A percentile compares a stretch with the other conserved stretches of the same genome.
Evolutionary conservation across 257 asterid genomes (phyloP).

Genomic region (Linaria vulgaris): DNA sequence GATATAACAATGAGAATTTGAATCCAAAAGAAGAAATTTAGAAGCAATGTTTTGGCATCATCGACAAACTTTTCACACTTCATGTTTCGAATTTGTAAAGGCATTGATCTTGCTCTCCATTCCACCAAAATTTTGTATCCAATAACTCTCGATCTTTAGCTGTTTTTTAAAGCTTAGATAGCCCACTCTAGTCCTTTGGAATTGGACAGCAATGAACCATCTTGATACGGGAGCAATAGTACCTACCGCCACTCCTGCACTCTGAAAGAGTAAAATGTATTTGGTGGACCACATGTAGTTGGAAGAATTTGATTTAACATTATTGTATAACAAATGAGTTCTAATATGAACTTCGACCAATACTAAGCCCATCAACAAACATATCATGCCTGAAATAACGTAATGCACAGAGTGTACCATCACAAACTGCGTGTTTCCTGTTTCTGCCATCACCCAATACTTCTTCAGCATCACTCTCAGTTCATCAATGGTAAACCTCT

Average conservation of each 20-base stretch:
- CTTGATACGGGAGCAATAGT: slow-evolving; percentile 17
- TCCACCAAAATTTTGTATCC: slow-evolving; percentile 25
- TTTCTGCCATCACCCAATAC: slow-evolving; percentile 37
- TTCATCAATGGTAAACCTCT: neutral
- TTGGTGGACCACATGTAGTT: slow-evolving; percentile 24
- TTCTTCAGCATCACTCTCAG: slow-evolving; percentile 23
- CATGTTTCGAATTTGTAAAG: neutral
- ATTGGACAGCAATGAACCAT: slow-evolving; percentile 6
- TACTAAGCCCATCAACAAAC: slow-evolving; percentile 1
- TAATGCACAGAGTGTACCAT: slow-evolving; percentile 30
- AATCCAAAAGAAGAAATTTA: slow-evolving; percentile 4
- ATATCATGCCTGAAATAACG: slow-evolving; percentile 25
- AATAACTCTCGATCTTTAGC: slow-evolving; percentile 7
- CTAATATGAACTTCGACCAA: no score
- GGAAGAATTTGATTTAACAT: neutral
- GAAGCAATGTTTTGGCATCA: neutral
- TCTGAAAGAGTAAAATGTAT: slow-evolving; percentile 33
- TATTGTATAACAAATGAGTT: no score
- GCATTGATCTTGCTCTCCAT: slow-evolving; percentile 17
- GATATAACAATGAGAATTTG: slow-evolving; percentile 2
- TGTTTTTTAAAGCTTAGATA: neutral
- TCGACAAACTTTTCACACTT: slow-evolving; percentile 12
- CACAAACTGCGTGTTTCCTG: slow-evolving; percentile 36
- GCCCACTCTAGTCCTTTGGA: neutral
- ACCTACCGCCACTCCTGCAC: slow-evolving; percentile 23